Evolutionary conservation across 768 basidiomycete species (phyloP).

Genomic region (Piloderma croceum): DNA sequence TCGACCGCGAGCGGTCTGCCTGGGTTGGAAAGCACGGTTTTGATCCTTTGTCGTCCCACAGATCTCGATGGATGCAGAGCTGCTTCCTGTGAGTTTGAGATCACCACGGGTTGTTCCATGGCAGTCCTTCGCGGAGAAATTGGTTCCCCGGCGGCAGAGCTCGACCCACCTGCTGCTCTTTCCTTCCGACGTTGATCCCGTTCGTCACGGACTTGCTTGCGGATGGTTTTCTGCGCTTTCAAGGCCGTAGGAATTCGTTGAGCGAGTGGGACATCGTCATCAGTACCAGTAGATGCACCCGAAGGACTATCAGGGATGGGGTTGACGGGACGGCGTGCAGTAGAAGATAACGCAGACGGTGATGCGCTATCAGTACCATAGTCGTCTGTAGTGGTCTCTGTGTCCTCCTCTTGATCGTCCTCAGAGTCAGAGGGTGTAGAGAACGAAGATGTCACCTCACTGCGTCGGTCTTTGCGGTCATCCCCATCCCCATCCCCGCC

Average conservation of each 20-base stretch:
- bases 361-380: conserved; percentile 24
- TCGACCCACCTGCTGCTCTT: conserved; percentile 23
- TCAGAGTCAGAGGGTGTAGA: conserved; percentile 34
- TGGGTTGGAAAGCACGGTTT: conserved; percentile 38
- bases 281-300: conserved; percentile 31
- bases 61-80: conserved; percentile 30
- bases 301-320: conserved; percentile 10
- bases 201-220: conserved; percentile 66
- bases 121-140: conserved; percentile 16
- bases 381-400: conserved; percentile 37
- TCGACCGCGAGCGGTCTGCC: conserved; percentile 43
- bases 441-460: conserved; percentile 21
- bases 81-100: conserved; percentile 34
- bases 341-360: conserved; percentile 16
- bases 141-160: neutral
- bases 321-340: conserved; percentile 17
- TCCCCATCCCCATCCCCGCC: conserved; percentile 30
- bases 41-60: conserved; percentile 35
- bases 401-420: conserved; percentile 35
- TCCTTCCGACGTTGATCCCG: conserved; percentile 51
- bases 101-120: conserved; percentile 30
- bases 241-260: conserved; percentile 78
- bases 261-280: conserved; percentile 84
- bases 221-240: conserved; percentile 75
- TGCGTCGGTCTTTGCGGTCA: conserved; percentile 32